These are phyloP conservation scores for Apiotrichum montevideense DNA, from an alignment of 1,284 basidiomycete species.

Conservation along the genomic window DNA sequence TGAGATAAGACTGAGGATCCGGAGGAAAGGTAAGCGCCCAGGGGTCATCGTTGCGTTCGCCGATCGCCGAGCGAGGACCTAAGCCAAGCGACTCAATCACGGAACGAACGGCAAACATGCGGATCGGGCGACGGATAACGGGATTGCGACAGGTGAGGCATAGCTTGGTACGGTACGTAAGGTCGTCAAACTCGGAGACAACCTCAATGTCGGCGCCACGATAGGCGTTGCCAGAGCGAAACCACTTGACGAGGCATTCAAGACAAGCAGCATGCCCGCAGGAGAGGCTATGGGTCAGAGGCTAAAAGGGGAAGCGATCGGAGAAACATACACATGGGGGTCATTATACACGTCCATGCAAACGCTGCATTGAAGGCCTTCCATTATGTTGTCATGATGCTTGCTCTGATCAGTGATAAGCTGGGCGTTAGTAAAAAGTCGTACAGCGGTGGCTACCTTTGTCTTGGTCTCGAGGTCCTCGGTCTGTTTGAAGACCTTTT, in stretches of 20 bases:
- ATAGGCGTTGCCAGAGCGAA: slow-evolving; percentile 38
- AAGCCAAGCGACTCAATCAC: slow-evolving; percentile 34
- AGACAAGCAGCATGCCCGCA: slow-evolving; percentile 45
- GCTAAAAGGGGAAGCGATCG: not conserved
- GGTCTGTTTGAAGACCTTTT: slow-evolving; percentile 4
- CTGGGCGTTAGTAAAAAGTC: slow-evolving; percentile 4
- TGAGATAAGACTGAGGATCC: slow-evolving; percentile 22
- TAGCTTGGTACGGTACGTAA: slow-evolving; percentile 35
- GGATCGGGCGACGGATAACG: slow-evolving; percentile 34
- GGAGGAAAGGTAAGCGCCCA: slow-evolving; percentile 32
- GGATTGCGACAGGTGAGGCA: slow-evolving; percentile 42
- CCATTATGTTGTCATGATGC: slow-evolving; percentile 25
- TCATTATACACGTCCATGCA: slow-evolving; percentile 40
- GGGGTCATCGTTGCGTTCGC: slow-evolving; percentile 18
- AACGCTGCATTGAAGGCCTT: slow-evolving; percentile 37
- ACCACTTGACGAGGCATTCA: slow-evolving; percentile 38
- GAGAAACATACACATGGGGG: slow-evolving; percentile 36
- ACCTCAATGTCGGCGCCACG: slow-evolving; percentile 15
- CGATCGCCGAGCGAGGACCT: not conserved
- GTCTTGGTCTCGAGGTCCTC: slow-evolving; percentile 12
- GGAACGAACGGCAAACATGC: slow-evolving; percentile 30
- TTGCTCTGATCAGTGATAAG: slow-evolving; percentile 20
- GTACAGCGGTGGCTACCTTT: slow-evolving; percentile 3
- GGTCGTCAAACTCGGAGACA: slow-evolving; percentile 21
- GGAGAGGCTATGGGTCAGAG: slow-evolving; percentile 22